These are phyloP conservation scores for Lippia alba DNA, from an alignment of 305 asterid species.

Conservation along the genomic window DNA sequence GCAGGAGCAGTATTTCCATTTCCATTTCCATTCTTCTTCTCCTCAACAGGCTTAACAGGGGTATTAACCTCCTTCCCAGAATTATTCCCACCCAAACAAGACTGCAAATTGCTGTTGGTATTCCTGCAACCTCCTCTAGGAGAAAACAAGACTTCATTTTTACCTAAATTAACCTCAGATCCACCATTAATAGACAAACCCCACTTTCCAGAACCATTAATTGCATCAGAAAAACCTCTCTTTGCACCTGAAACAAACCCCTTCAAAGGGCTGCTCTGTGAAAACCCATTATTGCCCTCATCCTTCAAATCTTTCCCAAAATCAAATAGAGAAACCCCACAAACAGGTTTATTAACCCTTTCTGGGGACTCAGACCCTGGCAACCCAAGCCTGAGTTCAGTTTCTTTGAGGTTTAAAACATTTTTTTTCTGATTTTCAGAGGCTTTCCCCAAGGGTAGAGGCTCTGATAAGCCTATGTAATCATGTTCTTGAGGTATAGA, in stretches of 20 bases:
- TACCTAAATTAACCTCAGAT: constrained; percentile 54
- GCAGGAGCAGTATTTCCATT: constrained; percentile 49
- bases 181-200: constrained; percentile 57
- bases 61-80: constrained; percentile 34
- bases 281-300: constrained; percentile 34
- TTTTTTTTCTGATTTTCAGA: constrained; percentile 32
- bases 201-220: constrained; percentile 73
- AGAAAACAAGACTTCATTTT: constrained; percentile 43
- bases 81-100: constrained; percentile 8
- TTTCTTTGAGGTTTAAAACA: constrained; percentile 55
- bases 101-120: constrained; percentile 25
- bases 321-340: constrained; percentile 57
- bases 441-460: constrained; percentile 45
- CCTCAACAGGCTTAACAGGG: constrained; percentile 41
- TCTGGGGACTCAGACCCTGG: constrained; percentile 77
- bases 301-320: constrained; percentile 61
- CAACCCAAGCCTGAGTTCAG: constrained; percentile 84
- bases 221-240: constrained; percentile 76
- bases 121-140: constrained; percentile 36
- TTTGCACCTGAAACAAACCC: constrained; percentile 62
- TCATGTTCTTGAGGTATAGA: constrained; percentile 63
- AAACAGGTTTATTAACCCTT: constrained; percentile 38
- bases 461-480: constrained; percentile 64
- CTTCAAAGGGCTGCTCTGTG: constrained; percentile 43
- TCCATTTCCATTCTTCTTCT: constrained; percentile 43